Evolutionary conservation across 257 asterid genomes (phyloP).

Genomic region (Lantana camara): DNA sequence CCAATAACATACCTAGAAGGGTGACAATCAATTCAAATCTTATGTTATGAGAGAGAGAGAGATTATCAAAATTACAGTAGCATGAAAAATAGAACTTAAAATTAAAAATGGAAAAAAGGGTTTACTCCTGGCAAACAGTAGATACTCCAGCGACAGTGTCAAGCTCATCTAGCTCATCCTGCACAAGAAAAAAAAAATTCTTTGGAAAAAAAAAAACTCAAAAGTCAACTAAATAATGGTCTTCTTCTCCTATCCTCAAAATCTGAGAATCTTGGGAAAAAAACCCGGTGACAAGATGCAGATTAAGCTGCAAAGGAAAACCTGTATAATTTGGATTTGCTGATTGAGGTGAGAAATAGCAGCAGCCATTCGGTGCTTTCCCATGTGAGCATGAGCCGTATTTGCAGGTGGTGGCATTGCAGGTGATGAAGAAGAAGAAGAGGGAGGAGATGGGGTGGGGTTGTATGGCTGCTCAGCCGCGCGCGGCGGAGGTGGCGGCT

Average conservation of each 20-base stretch:
- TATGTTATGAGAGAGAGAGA: too few relatives aligned
- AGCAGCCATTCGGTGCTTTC: conserved; percentile 61
- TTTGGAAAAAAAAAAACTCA: conserved; percentile 2
- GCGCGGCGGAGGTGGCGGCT: conserved; percentile 41
- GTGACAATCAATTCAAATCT: too few relatives aligned
- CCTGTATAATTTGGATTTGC: conserved; percentile 59
- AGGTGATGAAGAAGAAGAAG: conserved; percentile 26
- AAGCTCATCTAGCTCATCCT: conserved; percentile 77
- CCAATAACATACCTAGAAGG: not conserved
- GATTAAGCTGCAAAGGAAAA: not conserved
- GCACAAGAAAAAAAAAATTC: not conserved
- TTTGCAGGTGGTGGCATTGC: conserved; percentile 20
- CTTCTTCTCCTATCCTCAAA: not conserved
- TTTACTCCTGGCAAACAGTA: conserved; percentile 72
- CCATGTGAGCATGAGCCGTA: conserved; percentile 36
- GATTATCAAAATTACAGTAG: not conserved
- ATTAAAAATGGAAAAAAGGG: not conserved
- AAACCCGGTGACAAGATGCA: not conserved
- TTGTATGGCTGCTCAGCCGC: conserved; percentile 39
- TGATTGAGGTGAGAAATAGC: conserved; percentile 62
- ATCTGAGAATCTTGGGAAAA: not conserved
- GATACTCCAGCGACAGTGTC: conserved; percentile 77
- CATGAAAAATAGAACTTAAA: not conserved
- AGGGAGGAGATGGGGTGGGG: conserved; percentile 30
- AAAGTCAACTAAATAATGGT: not conserved